Evolutionary conservation across 2,329 filamentous ascomycete genomes (phyloP).

Genomic region (Alternaria alternata): DNA sequence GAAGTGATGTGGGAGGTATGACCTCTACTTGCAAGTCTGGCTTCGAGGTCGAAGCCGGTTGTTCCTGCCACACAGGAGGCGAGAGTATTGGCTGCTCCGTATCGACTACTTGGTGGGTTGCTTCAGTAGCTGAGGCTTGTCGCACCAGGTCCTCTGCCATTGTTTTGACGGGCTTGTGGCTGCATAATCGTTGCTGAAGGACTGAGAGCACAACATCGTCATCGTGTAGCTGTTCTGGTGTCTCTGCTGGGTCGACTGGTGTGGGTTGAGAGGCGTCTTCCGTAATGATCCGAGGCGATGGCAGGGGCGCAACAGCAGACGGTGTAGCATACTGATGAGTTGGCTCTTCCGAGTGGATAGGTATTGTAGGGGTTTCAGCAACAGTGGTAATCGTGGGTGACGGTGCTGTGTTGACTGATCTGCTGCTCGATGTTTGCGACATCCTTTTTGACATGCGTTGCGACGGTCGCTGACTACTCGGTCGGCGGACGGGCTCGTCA

Average conservation of each 20-base stretch:
- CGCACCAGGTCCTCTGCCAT: not conserved
- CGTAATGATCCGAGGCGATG: not conserved
- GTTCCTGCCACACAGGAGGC: not conserved
- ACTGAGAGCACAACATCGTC: conserved; percentile 10
- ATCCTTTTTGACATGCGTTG: conserved; percentile 4
- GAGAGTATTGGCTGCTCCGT: not conserved
- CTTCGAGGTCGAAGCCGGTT: not conserved
- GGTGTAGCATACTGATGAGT: not conserved
- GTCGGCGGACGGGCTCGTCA: conserved; percentile 3
- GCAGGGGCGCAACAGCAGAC: not conserved
- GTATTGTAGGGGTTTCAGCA: not conserved
- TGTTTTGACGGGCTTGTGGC: conserved; percentile 4
- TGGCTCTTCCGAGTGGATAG: not conserved
- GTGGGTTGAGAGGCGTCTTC: not conserved
- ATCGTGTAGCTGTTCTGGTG: not conserved
- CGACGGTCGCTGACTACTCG: conserved; percentile 10
- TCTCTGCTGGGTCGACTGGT: not conserved
- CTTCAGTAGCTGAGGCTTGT: not conserved
- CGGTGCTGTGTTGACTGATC: not conserved
- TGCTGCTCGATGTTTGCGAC: conserved; percentile 1
- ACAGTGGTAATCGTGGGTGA: not conserved
- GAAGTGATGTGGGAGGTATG: not conserved
- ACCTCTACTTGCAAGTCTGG: not conserved
- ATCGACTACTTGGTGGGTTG: not conserved
- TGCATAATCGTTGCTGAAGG: conserved; percentile 7